Evolutionary conservation across 2,329 filamentous ascomycete genomes (phyloP).

Genomic region (Ceratocystis smalleyi): DNA sequence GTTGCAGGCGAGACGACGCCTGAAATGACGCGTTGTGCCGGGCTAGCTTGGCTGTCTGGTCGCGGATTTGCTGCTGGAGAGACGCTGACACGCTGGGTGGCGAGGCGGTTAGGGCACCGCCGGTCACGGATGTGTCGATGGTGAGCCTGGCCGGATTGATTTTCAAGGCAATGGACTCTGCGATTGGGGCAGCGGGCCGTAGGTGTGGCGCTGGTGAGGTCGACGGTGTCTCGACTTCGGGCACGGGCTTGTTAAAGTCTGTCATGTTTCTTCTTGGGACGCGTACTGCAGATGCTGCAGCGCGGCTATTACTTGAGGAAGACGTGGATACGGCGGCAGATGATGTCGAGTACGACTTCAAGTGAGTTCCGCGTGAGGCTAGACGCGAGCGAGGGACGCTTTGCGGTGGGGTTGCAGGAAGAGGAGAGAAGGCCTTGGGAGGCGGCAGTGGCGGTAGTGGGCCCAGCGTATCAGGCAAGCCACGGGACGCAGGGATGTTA

Average conservation of each 20-base stretch:
- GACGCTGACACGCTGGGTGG: background rate
- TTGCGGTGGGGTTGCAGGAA: background rate
- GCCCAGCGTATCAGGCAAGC: background rate
- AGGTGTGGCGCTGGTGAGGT: background rate
- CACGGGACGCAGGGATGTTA: conserved; percentile 6
- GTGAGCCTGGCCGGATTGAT: background rate
- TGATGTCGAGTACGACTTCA: background rate
- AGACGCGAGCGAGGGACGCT: background rate
- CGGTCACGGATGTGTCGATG: background rate
- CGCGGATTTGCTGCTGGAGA: conserved; percentile 6
- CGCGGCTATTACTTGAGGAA: background rate
- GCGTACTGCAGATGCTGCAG: background rate
- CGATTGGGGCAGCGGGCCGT: background rate
- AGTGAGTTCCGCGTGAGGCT: background rate
- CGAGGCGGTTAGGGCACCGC: background rate
- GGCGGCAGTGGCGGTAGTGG: conserved; percentile 5
- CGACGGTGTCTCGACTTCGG: conserved; percentile 8
- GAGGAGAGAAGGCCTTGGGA: conserved; percentile 3
- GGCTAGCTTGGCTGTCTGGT: conserved; percentile 8
- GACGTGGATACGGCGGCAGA: background rate
- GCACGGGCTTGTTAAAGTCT: background rate
- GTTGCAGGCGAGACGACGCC: background rate
- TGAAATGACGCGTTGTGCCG: conserved; percentile 9
- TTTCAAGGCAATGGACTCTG: background rate
- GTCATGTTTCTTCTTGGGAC: background rate